Base-by-base conservation (phyloP, 2,329 filamentous ascomycete species). In the Colletotrichum salicis region DNA sequence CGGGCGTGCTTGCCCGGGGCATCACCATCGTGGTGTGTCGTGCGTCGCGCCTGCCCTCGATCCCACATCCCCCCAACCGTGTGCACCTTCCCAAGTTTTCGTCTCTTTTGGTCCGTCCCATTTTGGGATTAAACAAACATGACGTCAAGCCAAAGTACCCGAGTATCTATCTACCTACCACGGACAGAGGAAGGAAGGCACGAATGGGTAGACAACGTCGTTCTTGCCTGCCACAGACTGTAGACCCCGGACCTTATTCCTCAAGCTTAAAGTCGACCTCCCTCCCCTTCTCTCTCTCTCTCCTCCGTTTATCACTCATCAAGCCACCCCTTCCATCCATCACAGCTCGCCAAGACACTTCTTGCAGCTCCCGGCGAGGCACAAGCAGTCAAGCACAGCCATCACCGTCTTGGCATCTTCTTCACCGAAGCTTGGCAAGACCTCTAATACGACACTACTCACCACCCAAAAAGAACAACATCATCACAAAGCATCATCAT, bases 361-460 rank as follows among this genome's bases (percentile, higher is more conserved):
- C 59, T 63, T 55, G 69, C 69, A 41, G 65, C 59, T 52, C 45
- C 52, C 45, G 35, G 52, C 57, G 58, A 60, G 69, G 69, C 41
- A 71, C 58, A 69, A 69, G 69, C 69, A 55, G 31, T 68, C 58
- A 69, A 69, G 69, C 69, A 55, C 54, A 68, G 65, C 69, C 69
- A 27, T 27, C 24, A 2, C 69, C 69, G 69, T 48, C 69, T 71
- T 71, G 69, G 69, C 69, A 58, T 59, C 33, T 1, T 69, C 69
- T 69, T 68, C 2, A 3, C 54, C n/a, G 22, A 27, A 35, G 51
- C 69, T 69, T 57, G 45, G 59, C 61, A 31, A 33, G 15, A 61
- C 57, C 19, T 31, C 64, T 33, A 12, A 19, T 13, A 29, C n/a
- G 45, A 19, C 37, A 37, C 24, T 19, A 37, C n/a, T 48, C 41